Evolutionary conservation across 257 asterid species (phyloP).

Genomic region (Phtheirospermum japonicum): DNA sequence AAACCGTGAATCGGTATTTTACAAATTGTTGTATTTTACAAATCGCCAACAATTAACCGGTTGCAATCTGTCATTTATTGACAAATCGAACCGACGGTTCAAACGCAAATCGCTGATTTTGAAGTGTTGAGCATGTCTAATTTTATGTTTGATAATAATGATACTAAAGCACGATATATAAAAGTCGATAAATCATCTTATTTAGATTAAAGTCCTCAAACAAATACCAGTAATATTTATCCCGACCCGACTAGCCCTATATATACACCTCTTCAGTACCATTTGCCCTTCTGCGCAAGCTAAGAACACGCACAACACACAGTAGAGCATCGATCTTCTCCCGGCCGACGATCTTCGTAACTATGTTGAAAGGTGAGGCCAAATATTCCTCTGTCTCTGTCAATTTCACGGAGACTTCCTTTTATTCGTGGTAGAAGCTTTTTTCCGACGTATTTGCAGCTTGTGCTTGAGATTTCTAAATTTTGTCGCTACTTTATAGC

Average conservation of each 20-base stretch:
- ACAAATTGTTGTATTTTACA: too few species aligned
- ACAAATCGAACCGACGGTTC: too few species aligned
- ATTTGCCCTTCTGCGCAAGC: conserved; percentile 46
- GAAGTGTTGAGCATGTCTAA: too few species aligned
- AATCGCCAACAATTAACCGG: too few species aligned
- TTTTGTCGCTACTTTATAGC: conserved; percentile 16
- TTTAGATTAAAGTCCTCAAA: conserved; percentile 6
- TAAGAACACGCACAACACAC: conserved; percentile 38
- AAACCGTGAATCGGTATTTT: too few species aligned
- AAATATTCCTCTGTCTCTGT: neutral
- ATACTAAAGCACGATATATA: too few species aligned
- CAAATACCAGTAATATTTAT: conserved; percentile 19
- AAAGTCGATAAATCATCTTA: too few species aligned
- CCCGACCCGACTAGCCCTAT: conserved; percentile 29
- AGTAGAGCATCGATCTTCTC: conserved; percentile 29
- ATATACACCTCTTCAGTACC: conserved; percentile 26
- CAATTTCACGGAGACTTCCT: conserved; percentile 20
- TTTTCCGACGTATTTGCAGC: neutral
- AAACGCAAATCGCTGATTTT: too few species aligned
- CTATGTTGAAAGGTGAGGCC: conserved; percentile 46
- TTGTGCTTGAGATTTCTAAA: conserved; percentile 13
- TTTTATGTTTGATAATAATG: too few species aligned
- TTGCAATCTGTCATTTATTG: too few species aligned
- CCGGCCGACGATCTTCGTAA: conserved; percentile 18
- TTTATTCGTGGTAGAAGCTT: neutral